Conservation (phyloP, 768 basidiomycete genomes). For the Nevesoporus exiguus region DNA sequence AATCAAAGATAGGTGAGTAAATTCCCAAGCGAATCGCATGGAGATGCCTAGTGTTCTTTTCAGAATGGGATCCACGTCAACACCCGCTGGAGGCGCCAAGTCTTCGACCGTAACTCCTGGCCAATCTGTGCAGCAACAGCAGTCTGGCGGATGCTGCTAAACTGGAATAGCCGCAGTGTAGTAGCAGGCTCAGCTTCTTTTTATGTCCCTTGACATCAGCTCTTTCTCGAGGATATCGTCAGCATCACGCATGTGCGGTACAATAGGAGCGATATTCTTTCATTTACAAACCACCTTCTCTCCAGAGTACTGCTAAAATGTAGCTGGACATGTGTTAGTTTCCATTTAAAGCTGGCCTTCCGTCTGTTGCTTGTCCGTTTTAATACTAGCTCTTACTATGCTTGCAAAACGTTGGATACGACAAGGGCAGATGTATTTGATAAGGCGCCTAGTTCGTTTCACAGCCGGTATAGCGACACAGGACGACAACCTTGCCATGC, state of each 20-base stretch:
- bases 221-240: constrained; percentile 23
- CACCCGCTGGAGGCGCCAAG: constrained; percentile 72
- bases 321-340: constrained; percentile 27
- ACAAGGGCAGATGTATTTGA: neutral
- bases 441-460: neutral
- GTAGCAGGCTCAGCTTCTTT: constrained; percentile 11
- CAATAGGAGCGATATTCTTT: constrained; percentile 32
- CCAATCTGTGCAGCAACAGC: constrained; percentile 76
- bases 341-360: constrained; percentile 24
- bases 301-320: constrained; percentile 25
- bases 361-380: constrained; percentile 22
- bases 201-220: constrained; percentile 17
- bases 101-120: constrained; percentile 82
- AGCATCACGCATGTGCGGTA: constrained; percentile 29
- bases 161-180: constrained; percentile 20
- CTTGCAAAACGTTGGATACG: neutral
- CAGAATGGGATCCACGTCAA: constrained; percentile 84
- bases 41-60: neutral
- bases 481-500: neutral
- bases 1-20: constrained; percentile 79
- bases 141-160: constrained; percentile 78
- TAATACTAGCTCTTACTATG: constrained; percentile 18
- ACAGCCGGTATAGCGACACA: neutral
- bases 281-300: constrained; percentile 33
- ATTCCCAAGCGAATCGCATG: neutral